Base-by-base conservation (phyloP, 352 stramenopile genomes). In the Phytophthora europaea region DNA sequence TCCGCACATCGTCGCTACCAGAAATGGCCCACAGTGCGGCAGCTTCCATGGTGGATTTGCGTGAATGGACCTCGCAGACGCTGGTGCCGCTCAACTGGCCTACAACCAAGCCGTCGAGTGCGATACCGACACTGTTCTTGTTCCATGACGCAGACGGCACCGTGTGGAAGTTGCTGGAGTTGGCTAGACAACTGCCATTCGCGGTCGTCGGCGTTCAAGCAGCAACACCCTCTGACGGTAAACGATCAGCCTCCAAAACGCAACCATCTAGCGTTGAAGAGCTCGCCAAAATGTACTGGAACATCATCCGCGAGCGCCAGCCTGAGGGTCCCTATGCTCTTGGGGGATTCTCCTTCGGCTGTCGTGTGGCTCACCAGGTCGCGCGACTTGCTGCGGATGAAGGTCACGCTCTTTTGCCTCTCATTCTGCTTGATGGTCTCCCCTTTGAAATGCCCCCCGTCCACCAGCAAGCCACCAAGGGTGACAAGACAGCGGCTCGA, bases 291-390 rank as follows among this genome's bases (percentile, higher is more conserved):
- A n/a, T 40, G 2, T 87, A 90, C 56, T 89, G 79, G 79, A 16
- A 58, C 0, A 65, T 62, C 45, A 84, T 85, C 59, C 73, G 56
- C 22, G 45, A 62, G 4, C 61, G 78, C 20, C 83, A 90, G 57
- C 33, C 36, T 3, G 5, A 43, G 7, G 81, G 83, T 18, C 81
- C 79, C 43, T 89, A 84, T 50, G 65, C 65, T 33, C 67, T 93
- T 9, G 83, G 81, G 6, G 85, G 83, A 8, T 93, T 85, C 54
- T 93, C 85, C 2, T 93, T 91, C 71, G 85, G 85, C 5, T 88
- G 83, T 52, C 83, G 85, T 10, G 75, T 93, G 12, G 83, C 83
- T 6, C 64, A 86, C 31, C 79, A 79, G 31, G 70, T 89, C 15
- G 80, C 76, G 9, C 52, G 74, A 4, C 57, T 88, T 18, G 80